Evolutionary conservation across 495 filamentous ascomycete genomes (phyloP).

Genomic region (Aspergillus avenaceus): DNA sequence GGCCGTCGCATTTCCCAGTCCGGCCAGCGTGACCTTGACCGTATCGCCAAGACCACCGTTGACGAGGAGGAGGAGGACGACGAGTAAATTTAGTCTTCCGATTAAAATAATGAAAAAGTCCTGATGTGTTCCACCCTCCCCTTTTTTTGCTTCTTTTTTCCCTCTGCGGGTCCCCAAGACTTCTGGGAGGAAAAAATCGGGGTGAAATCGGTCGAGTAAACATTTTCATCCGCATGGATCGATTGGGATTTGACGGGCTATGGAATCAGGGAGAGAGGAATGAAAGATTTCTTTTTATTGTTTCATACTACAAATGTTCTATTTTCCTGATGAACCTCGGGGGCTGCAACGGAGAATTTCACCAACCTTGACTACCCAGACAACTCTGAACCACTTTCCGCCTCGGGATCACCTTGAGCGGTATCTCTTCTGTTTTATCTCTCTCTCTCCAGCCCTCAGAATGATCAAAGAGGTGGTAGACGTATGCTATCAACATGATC

Average conservation of each 20-base stretch:
- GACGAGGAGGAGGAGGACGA: constrained; percentile 50
- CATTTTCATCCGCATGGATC: constrained; percentile 2
- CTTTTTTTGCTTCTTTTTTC: constrained; percentile 6
- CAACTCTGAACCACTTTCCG: not conserved
- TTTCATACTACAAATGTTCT: constrained; percentile 16
- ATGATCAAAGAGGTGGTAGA: too few relatives aligned
- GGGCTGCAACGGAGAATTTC: not conserved
- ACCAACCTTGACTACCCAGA: not conserved
- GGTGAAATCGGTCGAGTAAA: constrained; percentile 4
- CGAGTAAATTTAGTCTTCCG: constrained; percentile 40
- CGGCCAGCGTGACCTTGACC: constrained; percentile 98
- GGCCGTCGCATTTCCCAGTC: constrained; percentile 94
- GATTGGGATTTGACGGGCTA: constrained; percentile 3
- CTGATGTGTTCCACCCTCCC: constrained; percentile 20
- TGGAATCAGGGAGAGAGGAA: constrained; percentile 12
- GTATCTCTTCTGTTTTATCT: not conserved
- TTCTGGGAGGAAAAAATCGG: not conserved
- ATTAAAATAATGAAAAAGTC: constrained; percentile 35
- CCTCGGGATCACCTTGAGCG: not conserved
- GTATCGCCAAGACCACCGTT: constrained; percentile 58
- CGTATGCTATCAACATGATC: not conserved
- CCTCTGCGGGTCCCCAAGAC: not conserved
- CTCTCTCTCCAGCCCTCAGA: not conserved
- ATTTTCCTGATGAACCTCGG: not conserved
- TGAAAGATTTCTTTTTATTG: constrained; percentile 17